Evolutionary conservation across 2,329 filamentous ascomycete species (phyloP).

Genomic region (Clonostachys rhizophaga): DNA sequence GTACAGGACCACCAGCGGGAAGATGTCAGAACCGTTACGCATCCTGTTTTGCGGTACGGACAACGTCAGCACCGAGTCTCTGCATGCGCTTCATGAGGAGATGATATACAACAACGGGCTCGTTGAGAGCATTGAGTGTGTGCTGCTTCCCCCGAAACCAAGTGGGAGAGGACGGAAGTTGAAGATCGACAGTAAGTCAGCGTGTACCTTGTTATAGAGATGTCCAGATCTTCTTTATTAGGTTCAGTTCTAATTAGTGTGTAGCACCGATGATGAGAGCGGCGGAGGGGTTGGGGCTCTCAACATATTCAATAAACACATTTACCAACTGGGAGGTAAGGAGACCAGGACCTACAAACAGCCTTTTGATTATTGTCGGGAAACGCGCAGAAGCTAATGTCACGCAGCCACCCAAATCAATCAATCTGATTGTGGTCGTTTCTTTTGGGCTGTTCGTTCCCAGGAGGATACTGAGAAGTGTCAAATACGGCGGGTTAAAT

Average conservation of each 20-base stretch:
- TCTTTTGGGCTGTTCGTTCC: constrained; percentile 94
- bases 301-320: constrained; percentile 71
- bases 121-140: constrained; percentile 78
- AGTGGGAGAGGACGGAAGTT: constrained; percentile 69
- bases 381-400: neutral
- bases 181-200: constrained; percentile 54
- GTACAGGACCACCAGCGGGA: constrained; percentile 8
- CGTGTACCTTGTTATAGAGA: too few relatives aligned
- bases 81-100: constrained; percentile 64
- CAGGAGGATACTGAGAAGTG: constrained; percentile 60
- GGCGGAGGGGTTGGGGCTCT: constrained; percentile 59
- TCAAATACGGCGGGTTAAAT: constrained; percentile 85
- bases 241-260: too few relatives aligned
- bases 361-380: neutral
- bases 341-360: constrained; percentile 1
- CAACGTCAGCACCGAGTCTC: constrained; percentile 75
- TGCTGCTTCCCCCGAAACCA: constrained; percentile 76
- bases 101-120: constrained; percentile 42
- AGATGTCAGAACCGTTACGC: constrained; percentile 56
- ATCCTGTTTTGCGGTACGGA: constrained; percentile 96
- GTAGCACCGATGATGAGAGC: neutral
- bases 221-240: too few relatives aligned
- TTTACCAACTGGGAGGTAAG: constrained; percentile 77
- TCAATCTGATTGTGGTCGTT: constrained; percentile 83
- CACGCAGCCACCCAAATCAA: constrained; percentile 49